phyloP scores from a whole-genome alignment of 139 green algal genomes.

The Coelastrella sp. region DNA sequence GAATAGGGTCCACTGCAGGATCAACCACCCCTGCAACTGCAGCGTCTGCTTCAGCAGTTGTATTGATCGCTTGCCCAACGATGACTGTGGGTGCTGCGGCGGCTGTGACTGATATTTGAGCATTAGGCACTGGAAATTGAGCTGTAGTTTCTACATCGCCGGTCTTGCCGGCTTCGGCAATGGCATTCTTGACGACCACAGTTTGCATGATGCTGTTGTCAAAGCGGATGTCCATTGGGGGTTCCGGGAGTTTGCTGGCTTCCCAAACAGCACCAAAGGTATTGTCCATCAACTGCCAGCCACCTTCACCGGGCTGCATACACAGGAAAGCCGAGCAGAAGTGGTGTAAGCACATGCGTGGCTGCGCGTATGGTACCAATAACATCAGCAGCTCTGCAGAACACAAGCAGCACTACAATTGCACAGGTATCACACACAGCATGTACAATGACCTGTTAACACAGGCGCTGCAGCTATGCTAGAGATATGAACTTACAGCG shows the following conservation, averaged over 20 bases:
- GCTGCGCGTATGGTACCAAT: no score
- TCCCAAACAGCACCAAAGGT: slow-evolving; percentile 58
- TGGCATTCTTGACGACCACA: slow-evolving; percentile 33
- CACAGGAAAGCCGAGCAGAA: background rate
- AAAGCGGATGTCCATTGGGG: slow-evolving; percentile 56
- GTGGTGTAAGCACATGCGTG: background rate
- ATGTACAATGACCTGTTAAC: no score
- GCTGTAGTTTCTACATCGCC: slow-evolving; percentile 29
- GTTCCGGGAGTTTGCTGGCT: slow-evolving; percentile 46
- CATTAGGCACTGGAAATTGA: slow-evolving; percentile 19
- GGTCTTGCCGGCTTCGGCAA: background rate
- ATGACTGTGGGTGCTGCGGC: background rate
- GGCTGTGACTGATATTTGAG: background rate
- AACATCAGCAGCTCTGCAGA: no score
- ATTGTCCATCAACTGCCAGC: slow-evolving; percentile 43
- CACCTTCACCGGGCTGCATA: background rate
- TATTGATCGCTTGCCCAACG: background rate
- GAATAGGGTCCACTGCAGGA: background rate
- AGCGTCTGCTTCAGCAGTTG: background rate
- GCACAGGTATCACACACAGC: no score
- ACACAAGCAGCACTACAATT: no score
- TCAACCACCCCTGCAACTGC: background rate
- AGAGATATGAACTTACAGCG: background rate
- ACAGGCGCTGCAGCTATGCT: slow-evolving; percentile 36
- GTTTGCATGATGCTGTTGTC: slow-evolving; percentile 29